Base-by-base conservation (phyloP, 257 asterid species). In the Scutellaria galericulata region DNA sequence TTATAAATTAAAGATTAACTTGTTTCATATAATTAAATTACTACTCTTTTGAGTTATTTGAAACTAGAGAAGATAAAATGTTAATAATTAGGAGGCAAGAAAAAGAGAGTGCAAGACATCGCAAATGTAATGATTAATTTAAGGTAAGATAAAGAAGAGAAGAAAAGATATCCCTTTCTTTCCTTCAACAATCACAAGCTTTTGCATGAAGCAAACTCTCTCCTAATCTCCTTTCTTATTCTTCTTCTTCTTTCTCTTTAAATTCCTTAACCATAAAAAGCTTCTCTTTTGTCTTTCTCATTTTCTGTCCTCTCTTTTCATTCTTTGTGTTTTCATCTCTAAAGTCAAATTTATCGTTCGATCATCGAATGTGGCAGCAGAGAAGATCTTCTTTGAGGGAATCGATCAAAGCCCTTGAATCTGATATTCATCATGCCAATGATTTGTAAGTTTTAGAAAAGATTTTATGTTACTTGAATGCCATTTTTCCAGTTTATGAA, bases 371-470 rank as follows among this genome's bases (percentile, higher is more conserved):
- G 93, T 83, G 77, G 37, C 37, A 31, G 86, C 83, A 77, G 78
- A 75, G 77, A 39, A 83, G 80, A 42, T 75, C 83, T 82, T 85
- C 90, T 50, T 73, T 85, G 45, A 82, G 84, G 78, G 96, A 89
- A 73, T 86, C 90, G 7, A 77, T 86, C 80, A 85, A 89, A 67
- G 77, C 85, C 73, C 82, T 86, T 66, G 92, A 89, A 89, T 86
- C 85, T 80, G 93, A 89, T 83, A 74, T 89, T 77, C 87, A 80
- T 71, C 89, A 89, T 82, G 96, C 96, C 82, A 89, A 89, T 80
- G 67, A 73, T 71, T 57, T 89, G 96, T 89, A 80, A 83, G 84
- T 78, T 37, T 73, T 37, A 3, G 3, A 27, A 31, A 31, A 2
- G 37, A 31, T 31, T 31, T 2, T 31, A 31, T 31, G 37, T 31